Percentiles rank a stretch among this genome's conserved stretches.
Conservation (phyloP, 192 early-diverging fungal genomes). For the Cetraspora pellucida region DNA sequence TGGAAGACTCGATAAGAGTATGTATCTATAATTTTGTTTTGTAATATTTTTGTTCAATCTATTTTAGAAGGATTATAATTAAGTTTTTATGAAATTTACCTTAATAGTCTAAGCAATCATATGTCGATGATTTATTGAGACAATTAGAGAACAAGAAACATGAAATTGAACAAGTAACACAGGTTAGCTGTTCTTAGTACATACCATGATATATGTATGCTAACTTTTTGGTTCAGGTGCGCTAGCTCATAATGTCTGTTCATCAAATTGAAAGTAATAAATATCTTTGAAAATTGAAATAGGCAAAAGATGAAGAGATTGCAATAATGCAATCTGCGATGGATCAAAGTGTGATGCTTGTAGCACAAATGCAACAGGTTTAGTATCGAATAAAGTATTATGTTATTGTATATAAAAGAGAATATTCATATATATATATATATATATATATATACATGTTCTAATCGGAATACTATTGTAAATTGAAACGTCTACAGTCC, state of each 20-base stretch:
- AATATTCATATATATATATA: too few relatives aligned
- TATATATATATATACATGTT: too few relatives aligned
- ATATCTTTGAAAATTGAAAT: neutral
- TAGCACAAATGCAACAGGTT: conserved; percentile 70
- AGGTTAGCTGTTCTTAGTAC: conserved; percentile 2
- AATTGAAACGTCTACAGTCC: conserved; percentile 1
- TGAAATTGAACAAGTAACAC: conserved; percentile 28
- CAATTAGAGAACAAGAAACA: conserved; percentile 18
- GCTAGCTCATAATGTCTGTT: too few relatives aligned
- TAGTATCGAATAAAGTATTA: too few relatives aligned
- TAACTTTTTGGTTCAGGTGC: too few relatives aligned
- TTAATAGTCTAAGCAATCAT: conserved; percentile 25
- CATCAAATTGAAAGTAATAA: too few relatives aligned
- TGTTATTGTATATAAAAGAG: too few relatives aligned
- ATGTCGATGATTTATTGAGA: conserved; percentile 22
- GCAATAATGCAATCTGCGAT: conserved; percentile 76
- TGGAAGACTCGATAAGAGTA: conserved; percentile 66
- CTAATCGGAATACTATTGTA: too few relatives aligned
- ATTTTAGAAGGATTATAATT: neutral
- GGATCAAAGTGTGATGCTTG: conserved; percentile 76
- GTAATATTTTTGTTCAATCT: neutral
- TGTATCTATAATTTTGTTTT: conserved; percentile 5
- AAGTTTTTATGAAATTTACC: neutral
- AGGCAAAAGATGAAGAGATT: conserved; percentile 79
- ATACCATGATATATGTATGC: too few relatives aligned